Conservation (phyloP, 2,329 filamentous ascomycete species). For the Parafenestella ontariensis region DNA sequence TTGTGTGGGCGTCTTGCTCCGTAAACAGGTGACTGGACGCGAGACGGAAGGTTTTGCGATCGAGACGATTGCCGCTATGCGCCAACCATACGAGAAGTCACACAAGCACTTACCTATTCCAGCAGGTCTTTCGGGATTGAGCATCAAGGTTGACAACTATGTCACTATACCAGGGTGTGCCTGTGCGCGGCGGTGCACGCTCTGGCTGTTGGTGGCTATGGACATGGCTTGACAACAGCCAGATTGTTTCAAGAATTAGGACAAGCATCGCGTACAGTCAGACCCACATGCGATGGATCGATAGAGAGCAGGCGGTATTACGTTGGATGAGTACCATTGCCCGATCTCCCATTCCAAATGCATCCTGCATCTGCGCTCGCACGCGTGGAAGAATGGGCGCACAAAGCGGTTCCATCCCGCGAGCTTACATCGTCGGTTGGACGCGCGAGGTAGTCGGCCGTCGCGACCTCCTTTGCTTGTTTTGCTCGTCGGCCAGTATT, state of each 20-base stretch:
- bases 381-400: background rate
- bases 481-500: background rate
- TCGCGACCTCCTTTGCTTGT: background rate
- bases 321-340: background rate
- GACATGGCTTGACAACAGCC: conserved; percentile 1
- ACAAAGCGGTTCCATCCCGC: background rate
- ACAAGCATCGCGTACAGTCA: conserved; percentile 3
- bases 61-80: conserved; percentile 15
- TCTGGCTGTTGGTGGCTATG: background rate
- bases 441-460: background rate
- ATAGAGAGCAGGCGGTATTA: background rate
- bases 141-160: background rate
- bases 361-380: background rate
- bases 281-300: conserved; percentile 1
- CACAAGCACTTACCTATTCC: conserved; percentile 16
- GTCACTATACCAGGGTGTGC: background rate
- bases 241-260: background rate
- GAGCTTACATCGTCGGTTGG: background rate
- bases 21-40: conserved; percentile 6
- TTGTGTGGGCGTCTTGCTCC: conserved; percentile 22
- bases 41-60: conserved; percentile 15
- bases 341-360: conserved; percentile 1
- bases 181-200: background rate
- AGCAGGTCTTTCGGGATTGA: conserved; percentile 7
- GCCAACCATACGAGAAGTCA: conserved; percentile 14